These are phyloP conservation scores for Xerocomus spinulosus DNA, from an alignment of 768 basidiomycete genomes.

Conservation along the genomic window DNA sequence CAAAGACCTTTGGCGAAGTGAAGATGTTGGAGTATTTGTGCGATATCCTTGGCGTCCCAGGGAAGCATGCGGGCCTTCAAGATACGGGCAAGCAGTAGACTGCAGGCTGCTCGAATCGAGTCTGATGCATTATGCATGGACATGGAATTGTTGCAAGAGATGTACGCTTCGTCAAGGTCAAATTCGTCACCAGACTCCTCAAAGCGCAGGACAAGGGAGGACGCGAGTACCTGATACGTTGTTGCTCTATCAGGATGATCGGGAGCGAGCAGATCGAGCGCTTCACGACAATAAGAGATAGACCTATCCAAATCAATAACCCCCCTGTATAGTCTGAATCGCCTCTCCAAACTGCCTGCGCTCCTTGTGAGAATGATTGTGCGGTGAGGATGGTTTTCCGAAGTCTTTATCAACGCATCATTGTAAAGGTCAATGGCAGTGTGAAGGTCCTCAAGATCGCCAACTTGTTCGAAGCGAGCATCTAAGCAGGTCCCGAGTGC, in stretches of 20 bases:
- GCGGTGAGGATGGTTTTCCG: slow-evolving; percentile 15
- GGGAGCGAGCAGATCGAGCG: slow-evolving; percentile 18
- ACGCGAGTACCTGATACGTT: slow-evolving; percentile 15
- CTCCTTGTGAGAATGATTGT: slow-evolving; percentile 12
- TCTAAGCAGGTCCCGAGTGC: slow-evolving; percentile 22
- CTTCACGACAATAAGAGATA: slow-evolving; percentile 22
- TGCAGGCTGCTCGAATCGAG: slow-evolving; percentile 13
- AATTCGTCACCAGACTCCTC: slow-evolving; percentile 22
- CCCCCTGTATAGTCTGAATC: slow-evolving; percentile 15
- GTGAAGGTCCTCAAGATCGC: slow-evolving; percentile 23
- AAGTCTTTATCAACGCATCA: slow-evolving; percentile 21
- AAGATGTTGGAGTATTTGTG: slow-evolving; percentile 25
- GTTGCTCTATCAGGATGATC: slow-evolving; percentile 13
- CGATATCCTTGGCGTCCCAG: slow-evolving; percentile 22
- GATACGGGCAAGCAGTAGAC: slow-evolving; percentile 20
- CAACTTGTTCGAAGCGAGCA: slow-evolving; percentile 22
- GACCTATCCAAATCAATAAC: slow-evolving; percentile 24
- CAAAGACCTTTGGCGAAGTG: slow-evolving; percentile 22
- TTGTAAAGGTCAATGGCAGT: slow-evolving; percentile 23
- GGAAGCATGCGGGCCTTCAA: slow-evolving; percentile 21
- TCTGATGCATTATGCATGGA: slow-evolving; percentile 3
- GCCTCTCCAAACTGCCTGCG: slow-evolving; percentile 14
- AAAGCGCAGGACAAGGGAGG: slow-evolving; percentile 23
- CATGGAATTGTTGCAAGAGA: slow-evolving; percentile 15
- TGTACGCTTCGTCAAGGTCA: slow-evolving; percentile 24